Evolutionary conservation across 495 filamentous ascomycete genomes (phyloP), one percentile per base, ranked within the genome.

Genomic region (Penicillium cataractarum): DNA sequence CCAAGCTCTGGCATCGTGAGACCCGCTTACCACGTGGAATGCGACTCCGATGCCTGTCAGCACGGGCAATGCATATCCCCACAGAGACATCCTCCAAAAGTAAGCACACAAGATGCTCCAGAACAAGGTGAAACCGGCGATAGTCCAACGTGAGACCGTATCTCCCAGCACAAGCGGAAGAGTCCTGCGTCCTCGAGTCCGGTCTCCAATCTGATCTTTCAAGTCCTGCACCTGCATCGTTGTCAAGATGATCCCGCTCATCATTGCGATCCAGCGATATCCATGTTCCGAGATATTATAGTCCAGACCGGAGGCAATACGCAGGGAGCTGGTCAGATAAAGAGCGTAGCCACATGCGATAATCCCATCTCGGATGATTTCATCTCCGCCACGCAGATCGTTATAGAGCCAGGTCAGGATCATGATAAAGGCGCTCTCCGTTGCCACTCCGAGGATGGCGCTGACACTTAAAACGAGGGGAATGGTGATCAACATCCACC

Each of bases 181-280:
- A 0, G 83, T 82, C 32, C 64, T 63, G 1, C 84, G 74, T 1
- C 76, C 80, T 2, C 81, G 70, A 5, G 70, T 66, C 2, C 58
- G 46, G 60, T 86, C 84, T 3, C 84, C 84, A 12, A 58, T 71
- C 56, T 78, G 74, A 55, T 85, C 82, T 13, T 75, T 72, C 8
- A 86, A 64, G 60, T 86, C 84, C 62, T 86, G 83, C 0, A 80
- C 63, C 5, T 85, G 81, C 56, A 85, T 70, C n/a, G 83, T 86
- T 0, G 78, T 79, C 21, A 80, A 66, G 22, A 86, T 75, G 15
- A 83, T 73, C 3, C 64, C 67, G 22, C 76, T 68, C 24, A 84
- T 68, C 3, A 85, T 76, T 0, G 49, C 60, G 2, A 80, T 63
- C 85, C 85, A 87, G 7, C 32, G 46, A 24, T 60, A 60, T 39